Evolutionary conservation across 2,329 filamentous ascomycete species (phyloP), one percentile per base, ranked within the genome.

Genomic region (Rutstroemia sydowiana): DNA sequence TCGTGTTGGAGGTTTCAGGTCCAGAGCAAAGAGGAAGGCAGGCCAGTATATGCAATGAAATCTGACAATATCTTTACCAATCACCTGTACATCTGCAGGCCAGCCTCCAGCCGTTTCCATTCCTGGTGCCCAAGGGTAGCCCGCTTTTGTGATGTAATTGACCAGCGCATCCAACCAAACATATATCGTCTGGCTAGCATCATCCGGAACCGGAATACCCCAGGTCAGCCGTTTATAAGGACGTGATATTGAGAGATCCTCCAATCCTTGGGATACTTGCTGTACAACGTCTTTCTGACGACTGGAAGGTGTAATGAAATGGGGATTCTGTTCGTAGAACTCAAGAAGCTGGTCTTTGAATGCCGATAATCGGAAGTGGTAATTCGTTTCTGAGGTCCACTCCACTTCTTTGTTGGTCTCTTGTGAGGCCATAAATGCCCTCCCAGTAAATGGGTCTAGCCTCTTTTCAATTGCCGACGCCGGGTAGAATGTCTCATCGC

Each of bases 31-130:
- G 14, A 98, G 81, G 61, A 98, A 86, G 3, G 93, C 93, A 0
- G 93, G 93, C 93, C 95, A 98, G 74, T 98, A 98, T 44, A 98
- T 84, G 68, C 88, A 92, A 67, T 98, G 95, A 69, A 98, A 98
- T 16, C 90, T 85, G 52, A 95, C 75, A 59, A 98, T 98, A 67
- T 98, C 93, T 70, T 98, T 98, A 45, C 93, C 93, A 51, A 98
- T 85, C 23, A 98, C 82, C 42, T 98, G 93, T 16, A 93, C 77
- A 67, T 98, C 84, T 8, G 89, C 88, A 4, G 93, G 93, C 92
- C 93, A 98, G 21, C 87, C 82, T 45, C 78, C 77, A 18, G 71
- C 72, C 13, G 74, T 68, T 54, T 86, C 81, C 3, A 76, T 71
- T 1, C 82, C 82, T 0, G 87, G 84, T 1, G 81, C 70, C 81